Conservation (phyloP, 768 basidiomycete genomes). For the Amanita fuliginea region DNA sequence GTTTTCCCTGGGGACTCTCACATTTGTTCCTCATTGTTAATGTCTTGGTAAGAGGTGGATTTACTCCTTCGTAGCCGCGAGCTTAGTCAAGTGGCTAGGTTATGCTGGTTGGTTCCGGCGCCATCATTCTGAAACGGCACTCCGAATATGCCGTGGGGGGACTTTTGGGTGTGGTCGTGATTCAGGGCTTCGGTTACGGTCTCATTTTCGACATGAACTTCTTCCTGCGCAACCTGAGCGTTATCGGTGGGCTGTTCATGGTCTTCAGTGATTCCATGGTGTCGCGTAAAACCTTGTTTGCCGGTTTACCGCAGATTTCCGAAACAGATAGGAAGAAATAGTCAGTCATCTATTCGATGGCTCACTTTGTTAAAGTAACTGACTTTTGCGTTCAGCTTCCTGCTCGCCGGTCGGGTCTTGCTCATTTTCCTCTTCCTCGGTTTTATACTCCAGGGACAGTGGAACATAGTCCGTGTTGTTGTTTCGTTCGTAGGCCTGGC, state of each 20-base stretch:
- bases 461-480: slow-evolving; percentile 78
- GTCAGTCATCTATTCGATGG: slow-evolving; percentile 38
- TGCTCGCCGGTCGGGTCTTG: slow-evolving; percentile 91
- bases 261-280: slow-evolving; percentile 95
- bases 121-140: slow-evolving; percentile 79
- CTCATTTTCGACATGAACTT: slow-evolving; percentile 99
- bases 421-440: slow-evolving; percentile 99
- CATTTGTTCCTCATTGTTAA: slow-evolving; percentile 90
- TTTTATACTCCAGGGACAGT: slow-evolving; percentile 88
- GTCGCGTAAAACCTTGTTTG: slow-evolving; percentile 78
- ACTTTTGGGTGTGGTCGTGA: slow-evolving; percentile 81
- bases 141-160: slow-evolving; percentile 87
- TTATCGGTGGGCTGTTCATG: slow-evolving; percentile 98
- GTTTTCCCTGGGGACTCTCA: slow-evolving; percentile 92
- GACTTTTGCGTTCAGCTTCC: slow-evolving; percentile 52
- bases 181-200: slow-evolving; percentile 97
- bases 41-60: slow-evolving; percentile 58
- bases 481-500: slow-evolving; percentile 85
- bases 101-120: slow-evolving; percentile 78
- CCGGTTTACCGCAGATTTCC: slow-evolving; percentile 79
- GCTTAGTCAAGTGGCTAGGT: slow-evolving; percentile 36
- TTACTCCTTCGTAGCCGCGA: background rate
- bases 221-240: slow-evolving; percentile 97
- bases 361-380: background rate
- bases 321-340: slow-evolving; percentile 99